A percentile compares a stretch with the other conserved stretches of the same genome.
phyloP scores from a whole-genome alignment of 2,329 filamentous ascomycete genomes.

The Pseudocercospora vitis region DNA sequence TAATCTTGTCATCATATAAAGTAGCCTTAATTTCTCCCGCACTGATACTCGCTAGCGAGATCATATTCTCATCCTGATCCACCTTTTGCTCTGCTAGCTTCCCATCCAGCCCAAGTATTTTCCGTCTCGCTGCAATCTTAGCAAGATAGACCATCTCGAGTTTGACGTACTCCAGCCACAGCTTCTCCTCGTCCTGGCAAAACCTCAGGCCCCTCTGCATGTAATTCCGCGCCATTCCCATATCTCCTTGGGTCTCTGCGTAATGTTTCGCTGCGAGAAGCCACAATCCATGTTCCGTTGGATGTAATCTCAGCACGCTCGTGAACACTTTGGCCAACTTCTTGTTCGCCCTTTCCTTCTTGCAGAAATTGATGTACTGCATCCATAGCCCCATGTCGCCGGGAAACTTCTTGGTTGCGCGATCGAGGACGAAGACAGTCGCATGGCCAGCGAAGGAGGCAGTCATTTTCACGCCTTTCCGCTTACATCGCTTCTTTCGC shows the following conservation, averaged over 20 bases:
- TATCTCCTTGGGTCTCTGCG: constrained; percentile 78
- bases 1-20: constrained; percentile 38
- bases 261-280: constrained; percentile 75
- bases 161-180: constrained; percentile 90
- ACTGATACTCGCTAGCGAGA: constrained; percentile 59
- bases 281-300: constrained; percentile 81
- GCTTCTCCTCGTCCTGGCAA: constrained; percentile 68
- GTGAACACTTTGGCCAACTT: constrained; percentile 62
- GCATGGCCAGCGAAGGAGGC: constrained; percentile 72
- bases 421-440: constrained; percentile 85
- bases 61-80: constrained; percentile 54
- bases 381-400: constrained; percentile 82
- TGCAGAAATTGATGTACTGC: constrained; percentile 81
- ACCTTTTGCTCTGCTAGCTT: constrained; percentile 38
- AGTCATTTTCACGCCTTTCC: constrained; percentile 72
- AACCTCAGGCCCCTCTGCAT: constrained; percentile 89
- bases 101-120: constrained; percentile 63
- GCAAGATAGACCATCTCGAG: constrained; percentile 90
- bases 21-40: constrained; percentile 61
- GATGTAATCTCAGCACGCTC: constrained; percentile 78
- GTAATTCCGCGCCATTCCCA: constrained; percentile 79
- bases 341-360: constrained; percentile 63
- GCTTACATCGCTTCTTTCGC: constrained; percentile 76
- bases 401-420: constrained; percentile 79
- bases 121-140: constrained; percentile 73